Base-by-base conservation (phyloP, 768 basidiomycete genomes). In the Boletus subparvulus region DNA sequence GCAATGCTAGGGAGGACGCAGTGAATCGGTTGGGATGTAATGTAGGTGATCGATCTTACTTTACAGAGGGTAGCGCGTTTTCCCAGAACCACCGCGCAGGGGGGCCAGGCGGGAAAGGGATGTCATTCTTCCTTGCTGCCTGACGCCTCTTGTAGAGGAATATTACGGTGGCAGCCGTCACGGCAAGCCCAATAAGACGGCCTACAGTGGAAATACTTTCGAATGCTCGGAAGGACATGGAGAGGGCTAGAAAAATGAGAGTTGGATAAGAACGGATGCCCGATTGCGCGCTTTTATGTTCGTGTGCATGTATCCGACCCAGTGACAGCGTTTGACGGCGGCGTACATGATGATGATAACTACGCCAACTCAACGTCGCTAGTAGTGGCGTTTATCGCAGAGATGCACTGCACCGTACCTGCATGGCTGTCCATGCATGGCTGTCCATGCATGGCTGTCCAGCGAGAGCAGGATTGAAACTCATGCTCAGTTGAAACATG, bases 21-120 rank as follows among this genome's bases (percentile, higher is more conserved):
- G 28, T 39, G 9, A 30, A 2, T 4, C 24, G 9, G 28, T 45
- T 6, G 9, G 2, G 33, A 28, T 32, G 26, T 1, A 39, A 37
- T 6, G 0, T 9, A 7, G 17, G 21, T 12, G 14, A 10, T 21
- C 24, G 19, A 8, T 50, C 64, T 53, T 50, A 70, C 69, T 68
- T 55, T 33, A 41, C 47, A 13, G 50, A 3, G 10, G 69, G 66
- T 4, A 70, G 13, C 0, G 54, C 45, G 9, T 57, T 70, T 6
- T 65, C 60, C 65, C 63, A 61, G 56, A 66, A 62, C 69, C 66
- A 66, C 13, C 32, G 43, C 1, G 66, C 56, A 3, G 69, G 69
- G 0, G 69, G 69, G 0, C 69, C 69, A 17, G 69, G 69, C 3
- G 67, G 69, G 9, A 70, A 60, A 9, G 62, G 62, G n/a, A 61